Evolutionary conservation across 2,329 filamentous ascomycete species (phyloP).

Genomic region (Aspergillus carbonarius): DNA sequence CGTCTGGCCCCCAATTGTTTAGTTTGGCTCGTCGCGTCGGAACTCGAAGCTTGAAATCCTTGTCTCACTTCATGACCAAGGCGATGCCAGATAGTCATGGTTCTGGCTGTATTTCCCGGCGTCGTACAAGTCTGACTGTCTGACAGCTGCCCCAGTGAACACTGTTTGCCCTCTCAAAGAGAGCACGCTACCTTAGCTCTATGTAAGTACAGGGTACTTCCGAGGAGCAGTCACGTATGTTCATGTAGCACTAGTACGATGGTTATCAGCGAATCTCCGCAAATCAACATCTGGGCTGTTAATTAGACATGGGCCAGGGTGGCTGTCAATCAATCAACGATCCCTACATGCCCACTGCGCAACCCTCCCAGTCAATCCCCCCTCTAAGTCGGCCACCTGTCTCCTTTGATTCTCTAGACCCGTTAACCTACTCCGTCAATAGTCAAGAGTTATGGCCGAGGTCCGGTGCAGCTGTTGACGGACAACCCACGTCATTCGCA

Average conservation of each 20-base stretch:
- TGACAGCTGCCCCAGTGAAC: too few species aligned
- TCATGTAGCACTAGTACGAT: not conserved
- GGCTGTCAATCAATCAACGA: not conserved
- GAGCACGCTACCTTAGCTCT: not conserved
- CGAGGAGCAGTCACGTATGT: not conserved
- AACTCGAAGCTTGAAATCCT: not conserved
- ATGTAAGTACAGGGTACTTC: not conserved
- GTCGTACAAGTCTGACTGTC: not conserved
- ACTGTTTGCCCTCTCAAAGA: not conserved
- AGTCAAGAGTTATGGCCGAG: slow-evolving; percentile 2
- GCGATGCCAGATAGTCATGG: too few species aligned
- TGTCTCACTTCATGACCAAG: too few species aligned
- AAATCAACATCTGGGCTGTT: not conserved
- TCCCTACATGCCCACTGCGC: not conserved
- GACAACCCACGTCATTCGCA: slow-evolving; percentile 1
- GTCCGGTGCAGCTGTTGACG: slow-evolving; percentile 6
- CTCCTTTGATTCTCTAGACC: not conserved
- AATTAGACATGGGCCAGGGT: not conserved
- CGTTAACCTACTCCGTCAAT: not conserved
- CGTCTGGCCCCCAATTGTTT: not conserved
- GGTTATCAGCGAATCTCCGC: slow-evolving; percentile 4
- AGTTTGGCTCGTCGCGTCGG: not conserved
- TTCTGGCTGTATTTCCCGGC: not conserved
- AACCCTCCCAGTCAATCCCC: not conserved
- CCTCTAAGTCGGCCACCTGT: not conserved